phyloP scores from a whole-genome alignment of 78 protist species.

The Carpediemonas membranifera region DNA sequence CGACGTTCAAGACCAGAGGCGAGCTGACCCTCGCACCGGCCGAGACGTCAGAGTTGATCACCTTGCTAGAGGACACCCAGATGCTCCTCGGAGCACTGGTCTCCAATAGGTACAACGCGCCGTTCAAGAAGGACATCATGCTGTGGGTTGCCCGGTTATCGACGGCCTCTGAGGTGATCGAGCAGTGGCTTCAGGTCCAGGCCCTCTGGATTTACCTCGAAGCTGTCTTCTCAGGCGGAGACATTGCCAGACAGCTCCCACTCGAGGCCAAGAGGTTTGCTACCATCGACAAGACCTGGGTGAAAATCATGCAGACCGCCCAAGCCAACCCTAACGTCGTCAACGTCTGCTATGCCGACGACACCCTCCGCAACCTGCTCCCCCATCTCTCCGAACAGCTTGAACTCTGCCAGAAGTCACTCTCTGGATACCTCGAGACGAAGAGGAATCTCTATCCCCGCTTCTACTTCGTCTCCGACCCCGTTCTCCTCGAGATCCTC shows the following conservation, averaged over 20 bases:
- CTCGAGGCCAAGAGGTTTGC: constrained; percentile 64
- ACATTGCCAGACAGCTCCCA: constrained; percentile 69
- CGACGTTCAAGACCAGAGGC: constrained; percentile 57
- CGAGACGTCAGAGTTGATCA: constrained; percentile 36
- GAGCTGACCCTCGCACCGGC: constrained; percentile 37
- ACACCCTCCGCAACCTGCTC: constrained; percentile 31
- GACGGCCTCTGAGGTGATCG: constrained; percentile 43
- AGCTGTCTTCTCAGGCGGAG: constrained; percentile 69
- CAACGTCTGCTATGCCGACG: constrained; percentile 28
- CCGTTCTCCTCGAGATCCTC: constrained; percentile 66
- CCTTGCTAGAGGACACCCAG: constrained; percentile 60
- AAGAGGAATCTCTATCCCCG: constrained; percentile 71
- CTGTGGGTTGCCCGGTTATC: constrained; percentile 33
- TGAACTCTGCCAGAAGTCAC: constrained; percentile 71
- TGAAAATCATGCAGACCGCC: constrained; percentile 57
- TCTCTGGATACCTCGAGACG: constrained; percentile 61
- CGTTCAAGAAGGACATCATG: constrained; percentile 38
- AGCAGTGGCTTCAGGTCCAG: constrained; percentile 69
- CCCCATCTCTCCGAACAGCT: constrained; percentile 61
- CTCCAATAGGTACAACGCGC: constrained; percentile 46
- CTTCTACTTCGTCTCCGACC: constrained; percentile 76
- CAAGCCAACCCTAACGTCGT: constrained; percentile 46
- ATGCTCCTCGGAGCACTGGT: constrained; percentile 45
- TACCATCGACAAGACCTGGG: constrained; percentile 58
- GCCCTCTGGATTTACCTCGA: constrained; percentile 68